phyloP scores from a whole-genome alignment of 208 protist genomes.

The Acanthamoeba lenticulata region DNA sequence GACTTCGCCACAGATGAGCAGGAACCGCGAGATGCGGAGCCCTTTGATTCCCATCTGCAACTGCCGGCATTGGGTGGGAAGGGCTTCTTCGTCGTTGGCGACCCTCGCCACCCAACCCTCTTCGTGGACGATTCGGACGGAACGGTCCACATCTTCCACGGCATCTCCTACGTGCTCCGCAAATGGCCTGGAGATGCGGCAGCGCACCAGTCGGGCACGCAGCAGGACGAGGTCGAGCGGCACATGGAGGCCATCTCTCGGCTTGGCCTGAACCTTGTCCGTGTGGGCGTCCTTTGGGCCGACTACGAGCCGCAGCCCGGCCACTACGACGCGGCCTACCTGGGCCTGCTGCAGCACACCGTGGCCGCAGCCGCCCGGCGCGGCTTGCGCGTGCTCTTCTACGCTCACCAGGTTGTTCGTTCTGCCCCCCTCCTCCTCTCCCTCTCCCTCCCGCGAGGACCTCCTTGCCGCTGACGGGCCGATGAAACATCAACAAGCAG shows the following conservation, averaged over 20 bases:
- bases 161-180: neutral
- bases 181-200: neutral
- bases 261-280: neutral
- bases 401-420: neutral
- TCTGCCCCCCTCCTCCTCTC: neutral
- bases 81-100: neutral
- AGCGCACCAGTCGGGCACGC: neutral
- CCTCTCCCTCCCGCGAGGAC: neutral
- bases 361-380: neutral
- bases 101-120: neutral
- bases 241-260: neutral
- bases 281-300: neutral
- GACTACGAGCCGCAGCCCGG: neutral
- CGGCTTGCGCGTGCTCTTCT: neutral
- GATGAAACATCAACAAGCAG: too few species aligned
- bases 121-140: neutral
- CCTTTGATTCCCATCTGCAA: neutral
- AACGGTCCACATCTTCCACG: neutral
- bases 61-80: neutral
- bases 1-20: neutral
- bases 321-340: neutral
- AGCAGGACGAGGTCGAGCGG: neutral
- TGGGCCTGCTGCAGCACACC: neutral
- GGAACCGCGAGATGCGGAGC: neutral
- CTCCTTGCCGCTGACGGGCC: too few species aligned